phyloP scores from a whole-genome alignment of 805 yeast genomes.

The Kuraishia ogatae region DNA sequence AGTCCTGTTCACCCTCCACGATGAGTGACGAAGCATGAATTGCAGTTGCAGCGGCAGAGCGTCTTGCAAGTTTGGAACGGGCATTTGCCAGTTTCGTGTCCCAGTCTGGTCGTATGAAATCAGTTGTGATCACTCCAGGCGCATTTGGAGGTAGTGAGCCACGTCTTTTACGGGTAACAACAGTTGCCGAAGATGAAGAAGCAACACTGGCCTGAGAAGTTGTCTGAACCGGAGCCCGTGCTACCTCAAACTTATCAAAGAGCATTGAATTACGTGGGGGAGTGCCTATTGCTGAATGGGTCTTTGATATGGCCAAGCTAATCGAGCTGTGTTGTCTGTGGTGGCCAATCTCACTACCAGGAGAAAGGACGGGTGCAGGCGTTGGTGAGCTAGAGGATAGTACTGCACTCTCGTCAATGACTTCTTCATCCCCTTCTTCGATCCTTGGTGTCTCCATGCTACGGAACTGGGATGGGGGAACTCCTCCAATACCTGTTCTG shows the following conservation, averaged over 20 bases:
- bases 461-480: slow-evolving; percentile 35
- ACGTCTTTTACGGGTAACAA: slow-evolving; percentile 24
- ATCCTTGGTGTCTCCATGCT: slow-evolving; percentile 11
- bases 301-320: slow-evolving; percentile 16
- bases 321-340: slow-evolving; percentile 12
- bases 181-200: background rate
- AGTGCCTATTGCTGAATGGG: slow-evolving; percentile 18
- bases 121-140: slow-evolving; percentile 69
- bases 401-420: background rate
- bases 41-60: slow-evolving; percentile 92
- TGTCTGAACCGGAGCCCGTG: background rate
- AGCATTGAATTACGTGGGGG: slow-evolving; percentile 13
- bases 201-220: background rate
- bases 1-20: slow-evolving; percentile 20
- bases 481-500: slow-evolving; percentile 48
- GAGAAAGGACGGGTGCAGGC: background rate
- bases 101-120: slow-evolving; percentile 90
- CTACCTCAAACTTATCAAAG: background rate
- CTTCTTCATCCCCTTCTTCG: slow-evolving; percentile 14
- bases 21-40: slow-evolving; percentile 81
- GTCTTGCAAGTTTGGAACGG: slow-evolving; percentile 66
- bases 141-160: slow-evolving; percentile 59
- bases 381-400: background rate
- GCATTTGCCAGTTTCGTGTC: slow-evolving; percentile 65
- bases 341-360: background rate